Conservation (phyloP, 2,329 filamentous ascomycete genomes). For the Cercospora beticola region DNA sequence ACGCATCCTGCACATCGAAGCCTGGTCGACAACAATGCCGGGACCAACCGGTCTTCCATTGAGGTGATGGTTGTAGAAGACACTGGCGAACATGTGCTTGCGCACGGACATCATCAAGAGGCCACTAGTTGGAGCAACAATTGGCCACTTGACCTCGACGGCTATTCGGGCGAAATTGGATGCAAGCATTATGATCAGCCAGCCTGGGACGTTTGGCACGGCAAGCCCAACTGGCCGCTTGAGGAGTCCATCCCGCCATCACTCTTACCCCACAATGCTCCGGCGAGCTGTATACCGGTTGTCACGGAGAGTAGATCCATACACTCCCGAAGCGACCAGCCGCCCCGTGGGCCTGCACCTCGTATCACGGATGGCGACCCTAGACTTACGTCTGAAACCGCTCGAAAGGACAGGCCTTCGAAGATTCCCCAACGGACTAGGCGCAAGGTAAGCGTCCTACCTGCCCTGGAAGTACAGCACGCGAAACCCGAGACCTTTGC, state of each 20-base stretch:
- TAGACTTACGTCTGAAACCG: not conserved
- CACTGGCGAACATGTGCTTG: not conserved
- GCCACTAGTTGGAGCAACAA: not conserved
- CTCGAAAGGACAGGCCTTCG: not conserved
- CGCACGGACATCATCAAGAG: not conserved
- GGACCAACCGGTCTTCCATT: not conserved
- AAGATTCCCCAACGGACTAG: not conserved
- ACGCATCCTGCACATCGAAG: not conserved
- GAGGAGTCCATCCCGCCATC: not conserved
- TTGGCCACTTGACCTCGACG: not conserved
- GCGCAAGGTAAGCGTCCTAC: not conserved
- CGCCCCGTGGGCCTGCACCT: not conserved
- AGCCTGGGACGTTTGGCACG: not conserved
- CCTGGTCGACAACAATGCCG: not conserved
- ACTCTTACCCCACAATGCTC: not conserved
- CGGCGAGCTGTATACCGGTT: not conserved
- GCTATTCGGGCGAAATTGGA: not conserved
- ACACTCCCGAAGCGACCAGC: not conserved
- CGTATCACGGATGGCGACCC: not conserved
- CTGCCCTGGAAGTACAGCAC: not conserved
- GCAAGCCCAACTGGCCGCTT: slow-evolving; percentile 1
- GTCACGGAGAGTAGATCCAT: not conserved
- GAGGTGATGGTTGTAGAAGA: not conserved
- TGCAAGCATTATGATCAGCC: not conserved
- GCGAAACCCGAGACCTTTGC: not conserved